These are phyloP conservation scores for Suhomyces bokatorum DNA, from an alignment of 1,139 yeast genomes.

Conservation along the genomic window DNA sequence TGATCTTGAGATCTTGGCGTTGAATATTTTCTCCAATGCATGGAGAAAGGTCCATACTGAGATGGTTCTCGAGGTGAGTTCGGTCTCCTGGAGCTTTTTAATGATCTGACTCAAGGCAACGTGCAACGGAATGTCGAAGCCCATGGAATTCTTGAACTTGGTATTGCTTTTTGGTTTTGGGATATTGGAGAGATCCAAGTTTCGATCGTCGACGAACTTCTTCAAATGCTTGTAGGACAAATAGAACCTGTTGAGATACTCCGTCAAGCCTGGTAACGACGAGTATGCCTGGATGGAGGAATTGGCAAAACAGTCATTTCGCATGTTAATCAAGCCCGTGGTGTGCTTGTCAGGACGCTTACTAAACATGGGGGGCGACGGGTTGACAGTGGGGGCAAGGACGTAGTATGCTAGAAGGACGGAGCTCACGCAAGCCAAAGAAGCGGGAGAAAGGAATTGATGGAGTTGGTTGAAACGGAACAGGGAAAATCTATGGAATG, in stretches of 20 bases:
- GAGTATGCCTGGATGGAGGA: constrained; percentile 86
- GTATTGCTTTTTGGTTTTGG: constrained; percentile 22
- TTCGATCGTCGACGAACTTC: constrained; percentile 25
- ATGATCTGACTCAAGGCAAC: constrained; percentile 56
- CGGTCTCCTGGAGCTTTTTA: constrained; percentile 62
- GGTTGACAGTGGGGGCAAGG: constrained; percentile 25
- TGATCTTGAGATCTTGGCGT: constrained; percentile 70
- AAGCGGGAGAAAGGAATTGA: not conserved
- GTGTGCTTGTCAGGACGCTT: constrained; percentile 74
- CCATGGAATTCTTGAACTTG: constrained; percentile 27
- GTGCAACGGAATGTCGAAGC: constrained; percentile 52
- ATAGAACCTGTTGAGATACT: constrained; percentile 54
- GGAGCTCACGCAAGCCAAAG: constrained; percentile 5
- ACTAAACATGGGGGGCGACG: constrained; percentile 35
- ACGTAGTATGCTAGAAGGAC: constrained; percentile 19
- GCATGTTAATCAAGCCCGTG: constrained; percentile 77
- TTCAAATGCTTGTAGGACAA: constrained; percentile 28
- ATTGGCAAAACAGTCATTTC: constrained; percentile 92
- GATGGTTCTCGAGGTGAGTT: constrained; percentile 52
- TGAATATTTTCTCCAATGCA: constrained; percentile 73
- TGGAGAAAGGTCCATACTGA: constrained; percentile 80
- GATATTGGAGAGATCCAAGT: constrained; percentile 26
- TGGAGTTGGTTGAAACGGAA: not conserved
- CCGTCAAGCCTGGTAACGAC: constrained; percentile 61
- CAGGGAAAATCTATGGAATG: not conserved